A percentile compares a stretch with the other conserved stretches of the same genome.
Conservation (phyloP, 2,329 filamentous ascomycete species). For the Penicillium sclerotiorum region DNA sequence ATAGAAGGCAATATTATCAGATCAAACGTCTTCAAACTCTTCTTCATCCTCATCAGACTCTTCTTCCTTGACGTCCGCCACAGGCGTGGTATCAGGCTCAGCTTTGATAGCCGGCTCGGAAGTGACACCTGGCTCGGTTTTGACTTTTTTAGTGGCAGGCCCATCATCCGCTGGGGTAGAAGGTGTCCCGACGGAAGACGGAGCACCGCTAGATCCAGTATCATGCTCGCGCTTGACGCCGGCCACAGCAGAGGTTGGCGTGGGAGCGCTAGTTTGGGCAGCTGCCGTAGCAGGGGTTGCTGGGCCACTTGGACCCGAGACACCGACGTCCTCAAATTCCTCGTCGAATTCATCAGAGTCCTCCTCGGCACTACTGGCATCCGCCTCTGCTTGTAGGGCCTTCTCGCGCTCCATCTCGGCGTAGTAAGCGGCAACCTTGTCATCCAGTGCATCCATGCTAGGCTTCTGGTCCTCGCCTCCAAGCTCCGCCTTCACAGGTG, state of each 20-base stretch:
- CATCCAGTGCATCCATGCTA: slow-evolving; percentile 45
- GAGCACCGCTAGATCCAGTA: slow-evolving; percentile 42
- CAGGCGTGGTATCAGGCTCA: slow-evolving; percentile 14
- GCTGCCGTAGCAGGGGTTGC: slow-evolving; percentile 34
- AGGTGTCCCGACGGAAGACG: slow-evolving; percentile 41
- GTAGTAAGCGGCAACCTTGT: slow-evolving; percentile 51
- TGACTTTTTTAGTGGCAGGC: slow-evolving; percentile 47
- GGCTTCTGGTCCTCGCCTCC: slow-evolving; percentile 48
- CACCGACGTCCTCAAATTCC: slow-evolving; percentile 50
- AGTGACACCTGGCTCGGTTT: slow-evolving; percentile 18
- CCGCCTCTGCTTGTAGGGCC: slow-evolving; percentile 44
- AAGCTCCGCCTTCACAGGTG: slow-evolving; percentile 41
- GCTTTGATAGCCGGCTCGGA: slow-evolving; percentile 14
- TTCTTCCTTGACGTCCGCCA: slow-evolving; percentile 32
- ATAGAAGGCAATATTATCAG: neutral
- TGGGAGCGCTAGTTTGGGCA: slow-evolving; percentile 32
- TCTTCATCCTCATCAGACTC: slow-evolving; percentile 48
- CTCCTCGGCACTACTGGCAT: slow-evolving; percentile 45
- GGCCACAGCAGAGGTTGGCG: slow-evolving; percentile 20
- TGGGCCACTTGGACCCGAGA: slow-evolving; percentile 39
- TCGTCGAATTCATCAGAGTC: slow-evolving; percentile 45
- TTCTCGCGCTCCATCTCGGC: slow-evolving; percentile 49
- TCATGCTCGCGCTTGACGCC: slow-evolving; percentile 44
- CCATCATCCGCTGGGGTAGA: slow-evolving; percentile 42
- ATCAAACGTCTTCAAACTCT: slow-evolving; percentile 48